Evolutionary conservation across 2,329 filamentous ascomycete species (phyloP).

Genomic region (Pseudocercospora macadamiae): DNA sequence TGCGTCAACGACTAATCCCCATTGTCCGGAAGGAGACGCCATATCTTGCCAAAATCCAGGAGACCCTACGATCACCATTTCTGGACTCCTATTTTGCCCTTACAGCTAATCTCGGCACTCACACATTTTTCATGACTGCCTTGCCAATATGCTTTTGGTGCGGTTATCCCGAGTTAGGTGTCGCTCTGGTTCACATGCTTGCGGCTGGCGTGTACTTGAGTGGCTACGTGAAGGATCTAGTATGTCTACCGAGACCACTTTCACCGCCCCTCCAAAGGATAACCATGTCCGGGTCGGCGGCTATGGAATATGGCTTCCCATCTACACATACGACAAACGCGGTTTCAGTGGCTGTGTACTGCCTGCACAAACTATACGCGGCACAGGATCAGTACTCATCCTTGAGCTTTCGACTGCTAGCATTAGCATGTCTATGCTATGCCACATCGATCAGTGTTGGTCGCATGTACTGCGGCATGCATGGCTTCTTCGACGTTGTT

Average conservation of each 20-base stretch:
- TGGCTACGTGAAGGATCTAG: slow-evolving; percentile 91
- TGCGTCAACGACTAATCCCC: slow-evolving; percentile 81
- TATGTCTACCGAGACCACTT: slow-evolving; percentile 87
- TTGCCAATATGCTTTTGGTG: slow-evolving; percentile 97
- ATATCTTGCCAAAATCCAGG: slow-evolving; percentile 85
- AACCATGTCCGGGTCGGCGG: slow-evolving; percentile 94
- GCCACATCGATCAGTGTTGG: slow-evolving; percentile 87
- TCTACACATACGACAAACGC: slow-evolving; percentile 97
- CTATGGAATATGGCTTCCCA: slow-evolving; percentile 95
- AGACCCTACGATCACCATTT: slow-evolving; percentile 74
- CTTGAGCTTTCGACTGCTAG: slow-evolving; percentile 47
- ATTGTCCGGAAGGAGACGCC: slow-evolving; percentile 94
- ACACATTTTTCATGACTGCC: slow-evolving; percentile 98
- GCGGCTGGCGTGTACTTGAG: slow-evolving; percentile 70
- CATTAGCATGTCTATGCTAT: slow-evolving; percentile 75
- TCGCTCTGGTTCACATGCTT: slow-evolving; percentile 68
- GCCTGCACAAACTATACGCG: slow-evolving; percentile 69
- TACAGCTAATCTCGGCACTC: slow-evolving; percentile 92
- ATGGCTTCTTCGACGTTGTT: slow-evolving; percentile 90
- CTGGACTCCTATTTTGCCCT: slow-evolving; percentile 97
- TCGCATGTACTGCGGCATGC: slow-evolving; percentile 96
- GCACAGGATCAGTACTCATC: slow-evolving; percentile 61
- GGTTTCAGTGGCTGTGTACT: slow-evolving; percentile 88
- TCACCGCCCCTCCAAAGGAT: slow-evolving; percentile 92
- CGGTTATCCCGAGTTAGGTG: slow-evolving; percentile 79